Evolutionary conservation across 2,329 filamentous ascomycete species (phyloP).

Genomic region (Cordyceps militaris): DNA sequence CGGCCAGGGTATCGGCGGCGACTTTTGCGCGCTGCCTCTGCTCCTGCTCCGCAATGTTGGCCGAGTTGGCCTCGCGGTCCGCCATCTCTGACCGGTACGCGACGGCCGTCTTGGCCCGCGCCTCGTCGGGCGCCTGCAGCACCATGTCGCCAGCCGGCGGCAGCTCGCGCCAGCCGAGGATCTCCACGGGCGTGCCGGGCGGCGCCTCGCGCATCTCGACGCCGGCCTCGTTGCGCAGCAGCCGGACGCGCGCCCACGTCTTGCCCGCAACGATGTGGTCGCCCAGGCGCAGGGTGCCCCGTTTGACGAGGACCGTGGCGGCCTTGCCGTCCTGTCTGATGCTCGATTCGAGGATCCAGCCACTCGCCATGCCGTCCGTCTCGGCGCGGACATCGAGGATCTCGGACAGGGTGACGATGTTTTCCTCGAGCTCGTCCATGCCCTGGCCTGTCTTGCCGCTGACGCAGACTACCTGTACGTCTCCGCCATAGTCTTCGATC

Average conservation of each 20-base stretch:
- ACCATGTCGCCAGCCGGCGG: constrained; percentile 83
- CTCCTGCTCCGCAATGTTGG: constrained; percentile 70
- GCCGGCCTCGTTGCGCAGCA: constrained; percentile 79
- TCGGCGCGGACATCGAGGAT: constrained; percentile 87
- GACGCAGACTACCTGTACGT: constrained; percentile 84
- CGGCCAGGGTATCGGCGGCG: constrained; percentile 21
- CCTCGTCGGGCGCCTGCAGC: constrained; percentile 73
- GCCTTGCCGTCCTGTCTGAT: constrained; percentile 79
- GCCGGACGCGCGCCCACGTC: constrained; percentile 81
- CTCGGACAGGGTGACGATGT: constrained; percentile 76
- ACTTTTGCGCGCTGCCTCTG: constrained; percentile 51
- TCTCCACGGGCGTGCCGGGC: constrained; percentile 84
- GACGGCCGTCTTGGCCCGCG: constrained; percentile 69
- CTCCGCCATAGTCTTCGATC: constrained; percentile 90
- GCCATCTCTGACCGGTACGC: constrained; percentile 66
- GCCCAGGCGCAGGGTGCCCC: constrained; percentile 74
- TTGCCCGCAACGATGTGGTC: constrained; percentile 82
- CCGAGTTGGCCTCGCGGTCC: constrained; percentile 66
- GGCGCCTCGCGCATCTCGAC: constrained; percentile 62
- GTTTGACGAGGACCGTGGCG: constrained; percentile 81
- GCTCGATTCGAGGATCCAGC: constrained; percentile 88
- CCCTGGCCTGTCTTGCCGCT: constrained; percentile 91
- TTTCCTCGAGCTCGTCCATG: constrained; percentile 89
- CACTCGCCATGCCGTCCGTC: constrained; percentile 68
- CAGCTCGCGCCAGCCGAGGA: constrained; percentile 84